Evolutionary conservation across 495 filamentous ascomycete genomes (phyloP), one percentile per base, ranked within the genome.

Genomic region (Hypoxylon rickii): DNA sequence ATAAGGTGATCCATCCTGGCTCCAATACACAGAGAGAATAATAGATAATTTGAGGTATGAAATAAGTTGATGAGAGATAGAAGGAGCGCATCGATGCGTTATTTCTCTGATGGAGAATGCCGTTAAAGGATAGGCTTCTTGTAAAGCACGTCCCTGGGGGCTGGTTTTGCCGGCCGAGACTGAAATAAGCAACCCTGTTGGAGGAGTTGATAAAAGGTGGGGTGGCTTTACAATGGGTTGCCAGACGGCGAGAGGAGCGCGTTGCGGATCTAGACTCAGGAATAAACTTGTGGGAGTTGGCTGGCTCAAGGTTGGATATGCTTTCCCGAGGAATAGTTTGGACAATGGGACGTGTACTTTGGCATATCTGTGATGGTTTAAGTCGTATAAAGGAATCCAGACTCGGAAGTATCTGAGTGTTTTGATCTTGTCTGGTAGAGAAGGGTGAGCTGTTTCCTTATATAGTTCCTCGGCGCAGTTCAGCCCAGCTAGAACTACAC

Each of bases 391-490:
- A 7, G 36, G 15, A 12, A 61, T 61, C 58, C 58, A 61, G 0
- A 61, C 17, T 20, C 3, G 58, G 21, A 61, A 61, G 16, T 20
- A 37, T 11, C 51, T 51, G 7, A 0, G 15, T 20, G 52, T 0
- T 7, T 24, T 2, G 3, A 8, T 2, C 5, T n/a, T n/a, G n/a
- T n/a, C 24, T 19, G 11, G 6, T 3, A 11, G 49, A 22, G 0
- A 44, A 8, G 42, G 39, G 8, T 55, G 51, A 18, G n/a, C 20
- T 10, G 51, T 32, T 40, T 47, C 31, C 3, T 42, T 18, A 37
- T 46, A 18, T 16, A 64, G 8, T 18, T 61, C 52, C 7, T 34
- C 44, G 0, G 49, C 20, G 17, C 64, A 67, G 10, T 64, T 67
- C n/a, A 67, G 15, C 3, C 49, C 53, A 1, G 44, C 53, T 7